Conservation (phyloP, 1,139 yeast genomes). For the Maudiozyma humilis region DNA sequence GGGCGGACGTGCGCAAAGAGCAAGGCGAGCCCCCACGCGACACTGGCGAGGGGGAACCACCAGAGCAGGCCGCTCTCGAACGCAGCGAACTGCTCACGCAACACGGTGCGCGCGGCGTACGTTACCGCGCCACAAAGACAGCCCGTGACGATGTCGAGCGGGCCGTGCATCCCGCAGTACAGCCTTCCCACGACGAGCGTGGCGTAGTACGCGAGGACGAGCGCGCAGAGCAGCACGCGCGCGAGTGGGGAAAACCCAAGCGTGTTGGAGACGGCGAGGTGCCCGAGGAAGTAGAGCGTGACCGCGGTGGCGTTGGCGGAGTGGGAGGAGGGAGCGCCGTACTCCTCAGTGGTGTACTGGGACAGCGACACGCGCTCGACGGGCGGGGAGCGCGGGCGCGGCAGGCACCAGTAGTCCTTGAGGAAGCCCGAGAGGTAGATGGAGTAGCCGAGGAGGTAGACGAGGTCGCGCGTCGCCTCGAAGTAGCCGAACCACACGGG, state of each 20-base stretch:
- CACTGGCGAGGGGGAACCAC: slow-evolving; percentile 36
- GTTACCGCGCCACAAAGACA: slow-evolving; percentile 49
- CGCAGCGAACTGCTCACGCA: slow-evolving; percentile 14
- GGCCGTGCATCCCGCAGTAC: slow-evolving; percentile 98
- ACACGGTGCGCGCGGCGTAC: slow-evolving; percentile 35
- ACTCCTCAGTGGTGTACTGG: slow-evolving; percentile 82
- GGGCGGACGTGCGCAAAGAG: slow-evolving; percentile 75
- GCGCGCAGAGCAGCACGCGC: slow-evolving; percentile 10
- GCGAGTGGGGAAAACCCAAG: slow-evolving; percentile 6
- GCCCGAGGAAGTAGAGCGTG: slow-evolving; percentile 31
- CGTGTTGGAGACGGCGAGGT: slow-evolving; percentile 6
- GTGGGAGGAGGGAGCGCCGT: slow-evolving; percentile 93
- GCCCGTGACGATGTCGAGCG: slow-evolving; percentile 67
- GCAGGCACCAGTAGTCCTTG: slow-evolving; percentile 82
- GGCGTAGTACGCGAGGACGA: slow-evolving; percentile 43
- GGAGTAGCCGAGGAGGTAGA: slow-evolving; percentile 74
- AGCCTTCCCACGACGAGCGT: slow-evolving; percentile 73
- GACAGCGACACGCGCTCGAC: slow-evolving; percentile 82
- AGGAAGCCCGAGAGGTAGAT: slow-evolving; percentile 70
- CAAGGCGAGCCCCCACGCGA: slow-evolving; percentile 40
- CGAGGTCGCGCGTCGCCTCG: slow-evolving; percentile 55
- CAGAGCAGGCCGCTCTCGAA: slow-evolving; percentile 23
- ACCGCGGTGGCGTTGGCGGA: slow-evolving; percentile 89
- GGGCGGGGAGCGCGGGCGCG: slow-evolving; percentile 91
- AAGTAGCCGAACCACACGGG: slow-evolving; percentile 79